Percentiles rank a stretch among this genome's conserved stretches.
Conservation (phyloP, 257 asterid genomes). For the Jacaranda copaia region DNA sequence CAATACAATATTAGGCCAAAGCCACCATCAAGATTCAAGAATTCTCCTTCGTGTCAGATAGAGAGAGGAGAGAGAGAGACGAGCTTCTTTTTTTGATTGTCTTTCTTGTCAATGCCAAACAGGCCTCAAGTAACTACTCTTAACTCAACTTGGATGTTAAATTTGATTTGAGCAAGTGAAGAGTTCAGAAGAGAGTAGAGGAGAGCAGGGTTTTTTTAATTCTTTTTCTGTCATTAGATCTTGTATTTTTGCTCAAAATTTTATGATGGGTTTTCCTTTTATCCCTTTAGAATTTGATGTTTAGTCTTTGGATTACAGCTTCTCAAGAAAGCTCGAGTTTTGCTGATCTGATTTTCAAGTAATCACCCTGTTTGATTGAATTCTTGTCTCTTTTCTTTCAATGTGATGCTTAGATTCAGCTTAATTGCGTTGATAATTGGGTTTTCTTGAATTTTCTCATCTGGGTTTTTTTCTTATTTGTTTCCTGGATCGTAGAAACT, state of each 20-base stretch:
- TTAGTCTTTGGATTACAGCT: slow-evolving; percentile 1
- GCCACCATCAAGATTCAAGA: slow-evolving; percentile 30
- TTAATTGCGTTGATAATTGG: slow-evolving; percentile 3
- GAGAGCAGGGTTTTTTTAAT: slow-evolving; percentile 1
- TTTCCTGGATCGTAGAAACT: slow-evolving; percentile 36
- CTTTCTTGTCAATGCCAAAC: slow-evolving; percentile 42
- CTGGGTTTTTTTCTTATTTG: slow-evolving; percentile 33
- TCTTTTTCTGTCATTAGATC: slow-evolving; percentile 42
- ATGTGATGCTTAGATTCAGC: slow-evolving; percentile 35
- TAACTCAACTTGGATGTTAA: slow-evolving; percentile 32
- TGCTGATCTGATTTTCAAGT: slow-evolving; percentile 42
- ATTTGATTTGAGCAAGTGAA: slow-evolving; percentile 35
- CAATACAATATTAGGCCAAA: slow-evolving; percentile 26
- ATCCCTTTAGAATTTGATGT: slow-evolving; percentile 29
- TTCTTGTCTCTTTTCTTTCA: slow-evolving; percentile 32
- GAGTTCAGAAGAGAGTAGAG: slow-evolving; percentile 31
- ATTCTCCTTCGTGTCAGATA: slow-evolving; percentile 12
- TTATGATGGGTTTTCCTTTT: slow-evolving; percentile 15
- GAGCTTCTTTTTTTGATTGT: background rate
- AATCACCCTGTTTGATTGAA: slow-evolving; percentile 27
- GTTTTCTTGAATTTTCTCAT: slow-evolving; percentile 41
- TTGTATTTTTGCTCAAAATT: slow-evolving; percentile 26
- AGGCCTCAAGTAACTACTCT: slow-evolving; percentile 48
- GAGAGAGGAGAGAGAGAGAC: background rate
- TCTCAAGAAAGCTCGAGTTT: slow-evolving; percentile 32